Evolutionary conservation across 2,329 filamentous ascomycete species (phyloP), one percentile per base, ranked within the genome.

Genomic region (Trichophyton schoenleinii): DNA sequence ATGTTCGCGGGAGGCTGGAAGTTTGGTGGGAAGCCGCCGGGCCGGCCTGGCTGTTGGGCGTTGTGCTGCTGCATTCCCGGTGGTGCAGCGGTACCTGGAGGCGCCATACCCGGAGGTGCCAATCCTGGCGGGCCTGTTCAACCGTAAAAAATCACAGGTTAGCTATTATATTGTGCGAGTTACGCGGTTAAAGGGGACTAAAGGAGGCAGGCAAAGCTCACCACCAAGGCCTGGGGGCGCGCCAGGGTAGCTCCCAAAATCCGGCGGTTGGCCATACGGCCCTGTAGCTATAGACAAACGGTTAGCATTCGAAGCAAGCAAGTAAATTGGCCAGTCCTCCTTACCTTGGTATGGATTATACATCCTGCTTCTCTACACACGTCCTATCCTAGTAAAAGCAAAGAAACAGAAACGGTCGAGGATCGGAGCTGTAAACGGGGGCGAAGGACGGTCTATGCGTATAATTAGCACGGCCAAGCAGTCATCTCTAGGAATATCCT

Each of bases 1-100:
- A 96, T 89, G 71, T 94, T 96, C 58, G 88, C 80, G 8, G 92
- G 91, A 57, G 90, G 85, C 78, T 95, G 89, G 76, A 96, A 96
- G 74, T 85, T 89, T 63, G 86, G 79, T 64, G 89, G 90, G 66
- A 95, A 85, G 70, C 84, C 86, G 74, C 83, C 88, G 72, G 88
- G 88, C 79, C 88, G 86, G 78, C 86, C 88, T 77, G 88, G 83
- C 78, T 89, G 87, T 68, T 86, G 81, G 72, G 81, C 80, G 74
- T 83, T 88, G 70, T 84, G 80, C 79, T 87, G 87, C 72, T 87
- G 86, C 75, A 92, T 83, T 74, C 88, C 89, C 63, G 88, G 87
- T 66, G 88, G 85, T 70, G 86, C 84, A 72, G 83, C 85, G 73
- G 91, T 89, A 72, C 90, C 91, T 69, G 91, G 91, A 72, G 79